Percentiles rank a stretch among this genome's conserved stretches.
phyloP scores from a whole-genome alignment of 257 asterid genomes.

The Solanum pinnatisectum region DNA sequence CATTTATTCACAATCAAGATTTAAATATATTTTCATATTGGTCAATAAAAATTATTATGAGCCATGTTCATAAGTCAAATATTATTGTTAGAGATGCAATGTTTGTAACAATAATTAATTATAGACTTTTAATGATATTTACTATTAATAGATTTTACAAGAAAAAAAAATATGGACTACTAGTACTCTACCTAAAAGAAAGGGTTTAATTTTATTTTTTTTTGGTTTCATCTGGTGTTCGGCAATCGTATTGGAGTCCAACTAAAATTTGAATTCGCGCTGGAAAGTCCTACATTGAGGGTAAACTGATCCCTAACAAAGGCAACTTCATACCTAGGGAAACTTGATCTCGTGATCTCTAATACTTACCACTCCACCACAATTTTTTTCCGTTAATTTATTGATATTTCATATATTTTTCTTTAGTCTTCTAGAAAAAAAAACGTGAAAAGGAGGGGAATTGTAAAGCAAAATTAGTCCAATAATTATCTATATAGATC shows the following conservation, averaged over 20 bases:
- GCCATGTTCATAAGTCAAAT: background rate
- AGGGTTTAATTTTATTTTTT: background rate
- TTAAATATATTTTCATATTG: background rate
- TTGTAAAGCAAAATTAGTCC: background rate
- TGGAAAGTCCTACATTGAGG: too few relatives aligned
- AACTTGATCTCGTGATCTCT: background rate
- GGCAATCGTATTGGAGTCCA: too few relatives aligned
- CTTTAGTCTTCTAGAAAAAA: background rate
- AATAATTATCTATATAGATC: background rate
- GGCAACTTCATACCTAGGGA: rapidly evolving
- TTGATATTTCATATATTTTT: background rate
- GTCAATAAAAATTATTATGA: background rate
- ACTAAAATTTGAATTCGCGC: rapidly evolving
- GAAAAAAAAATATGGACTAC: background rate
- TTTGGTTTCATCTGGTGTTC: too few relatives aligned
- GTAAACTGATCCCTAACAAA: too few relatives aligned
- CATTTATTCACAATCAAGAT: background rate
- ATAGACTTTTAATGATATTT: background rate
- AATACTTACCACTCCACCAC: background rate
- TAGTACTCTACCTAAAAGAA: background rate
- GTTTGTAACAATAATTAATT: background rate
- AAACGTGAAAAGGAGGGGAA: background rate
- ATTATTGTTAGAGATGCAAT: background rate
- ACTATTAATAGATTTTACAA: background rate
- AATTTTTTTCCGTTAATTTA: background rate